Conservation (phyloP, 148 eudicot species). For the Diospyros lotus region DNA sequence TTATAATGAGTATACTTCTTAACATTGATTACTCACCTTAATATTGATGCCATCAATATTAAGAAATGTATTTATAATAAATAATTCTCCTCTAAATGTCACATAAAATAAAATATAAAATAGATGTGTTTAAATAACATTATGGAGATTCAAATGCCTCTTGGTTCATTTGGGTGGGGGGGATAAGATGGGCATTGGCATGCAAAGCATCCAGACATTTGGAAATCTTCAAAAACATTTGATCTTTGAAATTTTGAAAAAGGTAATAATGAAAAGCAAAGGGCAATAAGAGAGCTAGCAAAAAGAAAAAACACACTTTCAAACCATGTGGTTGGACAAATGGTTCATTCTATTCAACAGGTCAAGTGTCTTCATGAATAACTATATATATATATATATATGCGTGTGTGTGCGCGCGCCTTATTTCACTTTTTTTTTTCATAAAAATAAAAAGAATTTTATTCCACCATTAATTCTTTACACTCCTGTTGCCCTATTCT, state of each 20-base stretch:
- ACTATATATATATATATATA: neutral
- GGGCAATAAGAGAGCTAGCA: neutral
- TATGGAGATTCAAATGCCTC: constrained; percentile 5
- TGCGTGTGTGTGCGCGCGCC: too few species aligned
- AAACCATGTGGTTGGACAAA: neutral
- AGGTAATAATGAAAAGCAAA: neutral
- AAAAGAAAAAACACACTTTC: constrained; percentile 1
- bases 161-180: constrained; percentile 9
- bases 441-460: too few species aligned
- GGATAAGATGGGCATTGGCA: constrained; percentile 12
- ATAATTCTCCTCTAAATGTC: too few species aligned
- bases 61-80: too few species aligned
- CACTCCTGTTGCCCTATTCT: too few species aligned
- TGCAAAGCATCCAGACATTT: constrained; percentile 30
- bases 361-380: neutral
- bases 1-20: too few species aligned
- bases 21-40: too few species aligned
- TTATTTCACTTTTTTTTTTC: too few species aligned
- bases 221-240: constrained; percentile 17
- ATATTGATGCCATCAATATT: too few species aligned
- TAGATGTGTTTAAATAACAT: too few species aligned
- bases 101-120: too few species aligned
- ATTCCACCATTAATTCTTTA: too few species aligned
- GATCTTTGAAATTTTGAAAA: neutral
- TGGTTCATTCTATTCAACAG: neutral